phyloP scores from a whole-genome alignment of 1,284 basidiomycete genomes.

The Pseudozyma flocculosa region DNA sequence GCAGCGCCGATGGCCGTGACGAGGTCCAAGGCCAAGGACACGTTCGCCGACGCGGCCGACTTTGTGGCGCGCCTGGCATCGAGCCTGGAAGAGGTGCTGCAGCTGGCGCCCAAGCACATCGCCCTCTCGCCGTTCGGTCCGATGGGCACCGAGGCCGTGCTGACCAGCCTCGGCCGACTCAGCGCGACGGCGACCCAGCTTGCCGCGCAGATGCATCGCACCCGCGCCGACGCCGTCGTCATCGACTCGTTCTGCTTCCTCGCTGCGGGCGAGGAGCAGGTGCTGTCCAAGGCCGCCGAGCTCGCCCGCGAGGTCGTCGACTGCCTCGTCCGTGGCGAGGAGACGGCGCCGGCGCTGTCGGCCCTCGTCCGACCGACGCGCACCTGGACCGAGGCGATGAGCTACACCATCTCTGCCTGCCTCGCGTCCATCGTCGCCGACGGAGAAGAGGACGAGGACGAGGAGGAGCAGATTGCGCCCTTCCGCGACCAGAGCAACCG shows the following conservation, averaged over 20 bases:
- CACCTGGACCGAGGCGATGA: slow-evolving; percentile 6
- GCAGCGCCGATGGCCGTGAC: background rate
- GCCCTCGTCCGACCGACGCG: slow-evolving; percentile 19
- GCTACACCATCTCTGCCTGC: background rate
- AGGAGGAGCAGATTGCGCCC: background rate
- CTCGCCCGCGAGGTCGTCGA: background rate
- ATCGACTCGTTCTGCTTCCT: background rate
- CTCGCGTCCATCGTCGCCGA: background rate
- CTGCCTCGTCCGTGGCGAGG: slow-evolving; percentile 5
- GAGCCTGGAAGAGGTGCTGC: slow-evolving; percentile 16
- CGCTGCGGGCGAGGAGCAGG: background rate
- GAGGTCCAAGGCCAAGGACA: background rate
- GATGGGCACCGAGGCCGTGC: background rate
- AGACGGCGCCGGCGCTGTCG: slow-evolving; percentile 14
- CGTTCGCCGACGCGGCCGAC: slow-evolving; percentile 16
- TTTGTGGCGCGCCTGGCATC: slow-evolving; percentile 22
- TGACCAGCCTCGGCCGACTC: background rate
- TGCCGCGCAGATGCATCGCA: slow-evolving; percentile 7
- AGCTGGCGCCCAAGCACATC: slow-evolving; percentile 17
- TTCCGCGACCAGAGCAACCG: slow-evolving; percentile 6
- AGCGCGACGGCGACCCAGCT: background rate
- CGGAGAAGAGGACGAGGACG: background rate
- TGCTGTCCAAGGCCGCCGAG: background rate
- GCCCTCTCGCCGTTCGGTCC: slow-evolving; percentile 16
- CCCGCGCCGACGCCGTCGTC: no score